Base-by-base conservation (phyloP, 2,329 filamentous ascomycete species). In the Fusarium fujikuroi region DNA sequence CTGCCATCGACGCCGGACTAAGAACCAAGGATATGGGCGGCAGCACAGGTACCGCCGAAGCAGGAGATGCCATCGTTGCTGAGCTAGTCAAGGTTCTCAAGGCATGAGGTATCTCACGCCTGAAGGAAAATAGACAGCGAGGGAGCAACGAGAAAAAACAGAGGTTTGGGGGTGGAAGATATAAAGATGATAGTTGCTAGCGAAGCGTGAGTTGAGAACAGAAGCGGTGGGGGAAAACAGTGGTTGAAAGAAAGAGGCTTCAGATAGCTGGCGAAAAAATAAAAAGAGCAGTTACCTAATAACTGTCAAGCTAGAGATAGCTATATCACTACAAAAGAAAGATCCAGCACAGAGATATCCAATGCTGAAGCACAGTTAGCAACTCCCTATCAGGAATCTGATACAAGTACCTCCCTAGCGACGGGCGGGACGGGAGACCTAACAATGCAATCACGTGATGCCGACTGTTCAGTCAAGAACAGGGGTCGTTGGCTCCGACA, bases 1-100 rank as follows among this genome's bases (percentile, higher is more conserved):
- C 88, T 66, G 92, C 93, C 57, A 92, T 97, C 73, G 94, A 97
- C 81, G 88, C 87, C 66, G 93, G 93, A 40, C 83, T 94, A 54
- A 87, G 90, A 71, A 97, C 95, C 18, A 91, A 89, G 79, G 95
- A 97, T 81, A 93, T 98, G 75, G 93, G 93, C 59, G 95, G 95
- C 63, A 88, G 83, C 60, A 87, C 90, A 28, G 90, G 87, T 73
- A 98, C 95, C 16, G 85, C 83, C 49, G 90, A 95, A 78, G 92
- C 83, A 73, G 94, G 94, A 71, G 93, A 97, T 83, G 93, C 93
- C 7, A 87, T 97, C 75, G 91, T 91, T 59, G 70, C 69, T 52
- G 69, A 70, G 59, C 56, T 72, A 42, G 60, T 72, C 56, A 72
- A 62, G 62, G 54, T 70, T 62, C 56, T 67, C 54, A 72, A 72